Conservation (phyloP, 176 grass and related monocot genomes). For the Saccharum officinarum region DNA sequence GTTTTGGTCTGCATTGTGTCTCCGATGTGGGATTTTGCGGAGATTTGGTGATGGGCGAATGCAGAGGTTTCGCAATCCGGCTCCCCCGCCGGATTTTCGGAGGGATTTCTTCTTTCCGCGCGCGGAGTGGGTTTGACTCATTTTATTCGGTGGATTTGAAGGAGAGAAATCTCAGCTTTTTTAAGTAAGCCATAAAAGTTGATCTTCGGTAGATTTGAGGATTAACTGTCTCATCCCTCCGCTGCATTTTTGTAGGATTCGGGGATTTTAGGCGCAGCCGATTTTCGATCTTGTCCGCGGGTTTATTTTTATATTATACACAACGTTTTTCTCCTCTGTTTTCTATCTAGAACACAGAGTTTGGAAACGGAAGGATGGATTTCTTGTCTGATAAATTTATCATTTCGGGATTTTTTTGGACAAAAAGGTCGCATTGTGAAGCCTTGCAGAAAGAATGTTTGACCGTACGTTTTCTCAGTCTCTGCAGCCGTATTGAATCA, state of each 20-base stretch:
- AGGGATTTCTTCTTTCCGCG: not conserved
- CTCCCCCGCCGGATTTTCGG: not conserved
- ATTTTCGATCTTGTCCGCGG: not conserved
- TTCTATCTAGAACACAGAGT: not conserved
- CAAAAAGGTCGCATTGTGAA: not conserved
- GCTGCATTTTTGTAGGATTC: slow-evolving; percentile 17
- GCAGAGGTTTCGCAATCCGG: not conserved
- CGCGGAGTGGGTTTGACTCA: slow-evolving; percentile 14
- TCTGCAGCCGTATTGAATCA: not conserved
- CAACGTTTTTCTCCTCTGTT: not conserved
- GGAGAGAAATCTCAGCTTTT: not conserved
- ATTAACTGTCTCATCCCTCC: not conserved
- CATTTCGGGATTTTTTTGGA: too few species aligned
- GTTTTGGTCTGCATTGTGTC: slow-evolving; percentile 26
- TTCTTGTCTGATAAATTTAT: not conserved
- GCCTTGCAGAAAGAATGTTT: slow-evolving; percentile 14
- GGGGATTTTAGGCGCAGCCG: not conserved
- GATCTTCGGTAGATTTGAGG: not conserved
- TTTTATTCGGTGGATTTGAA: slow-evolving; percentile 34
- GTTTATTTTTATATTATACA: not conserved
- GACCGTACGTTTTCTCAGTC: not conserved
- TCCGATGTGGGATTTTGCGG: slow-evolving; percentile 34
- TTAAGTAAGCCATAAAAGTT: not conserved
- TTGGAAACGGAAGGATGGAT: not conserved
- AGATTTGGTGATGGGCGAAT: slow-evolving; percentile 13